phyloP scores from a whole-genome alignment of 1,284 basidiomycete species.

The Gomphus bonarii region DNA sequence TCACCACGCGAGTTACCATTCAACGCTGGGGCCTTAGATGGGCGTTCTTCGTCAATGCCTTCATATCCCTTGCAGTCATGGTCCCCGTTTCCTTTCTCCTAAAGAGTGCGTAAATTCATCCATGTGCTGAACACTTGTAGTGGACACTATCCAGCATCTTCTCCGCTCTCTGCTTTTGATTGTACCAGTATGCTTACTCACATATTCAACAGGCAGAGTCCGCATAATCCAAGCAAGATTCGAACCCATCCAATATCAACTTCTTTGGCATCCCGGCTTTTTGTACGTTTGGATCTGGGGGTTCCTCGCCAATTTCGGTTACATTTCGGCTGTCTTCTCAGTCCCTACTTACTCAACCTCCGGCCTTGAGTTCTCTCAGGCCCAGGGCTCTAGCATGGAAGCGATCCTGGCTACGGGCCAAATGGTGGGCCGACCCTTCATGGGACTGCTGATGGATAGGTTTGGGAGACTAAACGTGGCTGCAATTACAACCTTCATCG shows the following conservation, averaged over 20 bases:
- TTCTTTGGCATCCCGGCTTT: constrained; percentile 20
- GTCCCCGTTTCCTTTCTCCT: constrained; percentile 24
- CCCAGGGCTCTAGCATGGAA: constrained; percentile 28
- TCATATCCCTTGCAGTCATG: constrained; percentile 24
- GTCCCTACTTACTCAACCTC: constrained; percentile 29
- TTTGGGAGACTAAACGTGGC: constrained; percentile 17
- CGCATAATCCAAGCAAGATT: constrained; percentile 6
- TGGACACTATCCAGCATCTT: background rate
- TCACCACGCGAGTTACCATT: constrained; percentile 23
- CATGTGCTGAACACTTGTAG: constrained; percentile 5
- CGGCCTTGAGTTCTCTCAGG: constrained; percentile 26
- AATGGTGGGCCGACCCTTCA: constrained; percentile 29
- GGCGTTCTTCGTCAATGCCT: constrained; percentile 26
- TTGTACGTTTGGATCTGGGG: constrained; percentile 19
- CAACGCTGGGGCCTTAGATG: constrained; percentile 22
- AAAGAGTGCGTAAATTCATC: constrained; percentile 16
- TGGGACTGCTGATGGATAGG: constrained; percentile 26
- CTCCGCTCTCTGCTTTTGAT: background rate
- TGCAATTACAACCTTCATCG: constrained; percentile 26
- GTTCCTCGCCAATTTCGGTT: constrained; percentile 23
- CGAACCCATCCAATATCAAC: constrained; percentile 18
- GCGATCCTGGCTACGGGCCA: constrained; percentile 30
- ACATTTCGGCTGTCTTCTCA: constrained; percentile 31
- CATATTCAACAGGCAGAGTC: background rate
- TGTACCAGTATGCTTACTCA: background rate